Percentiles rank a stretch among this genome's conserved stretches.
These are phyloP conservation scores for Canna indica DNA, from an alignment of 176 grass and related monocot species.

Conservation along the genomic window DNA sequence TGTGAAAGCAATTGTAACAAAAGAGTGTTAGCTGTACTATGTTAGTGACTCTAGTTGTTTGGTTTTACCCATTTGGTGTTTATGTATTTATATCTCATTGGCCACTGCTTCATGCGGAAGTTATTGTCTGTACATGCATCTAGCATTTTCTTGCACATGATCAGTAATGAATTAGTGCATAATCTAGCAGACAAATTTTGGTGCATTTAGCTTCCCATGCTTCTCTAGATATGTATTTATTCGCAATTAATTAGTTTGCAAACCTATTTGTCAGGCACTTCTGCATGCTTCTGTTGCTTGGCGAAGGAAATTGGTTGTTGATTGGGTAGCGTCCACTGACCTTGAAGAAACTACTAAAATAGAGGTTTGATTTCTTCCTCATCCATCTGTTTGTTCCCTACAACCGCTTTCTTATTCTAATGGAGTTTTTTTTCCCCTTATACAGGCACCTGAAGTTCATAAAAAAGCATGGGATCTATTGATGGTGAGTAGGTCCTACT, in stretches of 20 bases:
- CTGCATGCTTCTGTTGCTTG: constrained; percentile 45
- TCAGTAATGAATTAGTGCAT: background rate
- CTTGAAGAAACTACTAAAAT: constrained; percentile 37
- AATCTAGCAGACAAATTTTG: background rate
- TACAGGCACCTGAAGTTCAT: constrained; percentile 65
- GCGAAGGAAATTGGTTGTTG: constrained; percentile 29
- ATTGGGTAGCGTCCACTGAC: constrained; percentile 41
- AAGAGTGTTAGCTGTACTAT: background rate
- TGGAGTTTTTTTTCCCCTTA: constrained; percentile 19
- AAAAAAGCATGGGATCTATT: constrained; percentile 76
- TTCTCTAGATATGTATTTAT: background rate
- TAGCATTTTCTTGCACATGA: background rate
- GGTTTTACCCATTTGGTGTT: background rate
- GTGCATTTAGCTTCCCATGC: background rate
- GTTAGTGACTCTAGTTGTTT: background rate
- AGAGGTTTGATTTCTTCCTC: constrained; percentile 40
- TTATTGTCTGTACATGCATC: background rate
- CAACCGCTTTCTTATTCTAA: background rate
- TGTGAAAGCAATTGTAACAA: background rate
- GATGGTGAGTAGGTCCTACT: constrained; percentile 38
- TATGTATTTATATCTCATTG: background rate
- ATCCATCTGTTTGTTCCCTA: background rate
- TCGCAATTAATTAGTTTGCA: constrained; percentile 4
- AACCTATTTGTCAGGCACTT: constrained; percentile 26
- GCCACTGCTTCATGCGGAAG: background rate